Percentiles rank a stretch among this genome's conserved stretches.
These are phyloP conservation scores for Fistulinella staudtii DNA, from an alignment of 1,284 basidiomycete species.

Conservation along the genomic window DNA sequence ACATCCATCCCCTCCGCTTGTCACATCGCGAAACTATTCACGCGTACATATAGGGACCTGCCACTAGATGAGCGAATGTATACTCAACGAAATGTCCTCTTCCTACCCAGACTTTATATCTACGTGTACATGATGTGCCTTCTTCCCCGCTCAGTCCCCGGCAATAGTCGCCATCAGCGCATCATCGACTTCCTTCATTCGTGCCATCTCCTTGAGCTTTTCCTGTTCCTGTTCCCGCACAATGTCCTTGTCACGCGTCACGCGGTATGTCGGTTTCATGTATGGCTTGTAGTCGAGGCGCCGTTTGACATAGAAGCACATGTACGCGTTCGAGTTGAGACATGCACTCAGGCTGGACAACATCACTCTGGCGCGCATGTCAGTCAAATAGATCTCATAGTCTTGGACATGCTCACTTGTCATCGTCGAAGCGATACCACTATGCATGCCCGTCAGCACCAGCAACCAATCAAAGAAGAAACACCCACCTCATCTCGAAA, in stretches of 20 bases:
- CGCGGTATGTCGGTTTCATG: constrained; percentile 64
- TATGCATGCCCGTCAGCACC: constrained; percentile 29
- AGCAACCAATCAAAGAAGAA: background rate
- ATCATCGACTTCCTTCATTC: constrained; percentile 61
- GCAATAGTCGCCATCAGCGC: constrained; percentile 48
- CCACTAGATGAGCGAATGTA: constrained; percentile 21
- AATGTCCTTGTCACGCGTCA: constrained; percentile 63
- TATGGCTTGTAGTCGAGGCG: constrained; percentile 77
- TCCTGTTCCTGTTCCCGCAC: constrained; percentile 51
- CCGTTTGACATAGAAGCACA: constrained; percentile 91
- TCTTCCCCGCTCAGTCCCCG: constrained; percentile 18
- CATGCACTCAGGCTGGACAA: constrained; percentile 64
- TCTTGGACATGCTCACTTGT: constrained; percentile 61
- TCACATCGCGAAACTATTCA: constrained; percentile 3
- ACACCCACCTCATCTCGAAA: constrained; percentile 67
- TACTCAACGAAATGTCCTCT: constrained; percentile 7
- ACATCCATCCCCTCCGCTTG: too few relatives aligned
- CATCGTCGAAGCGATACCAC: constrained; percentile 96
- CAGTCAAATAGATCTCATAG: too few relatives aligned
- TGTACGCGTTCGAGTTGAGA: constrained; percentile 72
- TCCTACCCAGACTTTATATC: background rate
- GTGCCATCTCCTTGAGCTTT: constrained; percentile 40
- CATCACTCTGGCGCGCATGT: constrained; percentile 60
- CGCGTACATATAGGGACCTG: constrained; percentile 6
- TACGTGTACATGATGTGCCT: too few relatives aligned